Conservation (phyloP, 306 rosid species). For the Glycyrrhiza uralensis region DNA sequence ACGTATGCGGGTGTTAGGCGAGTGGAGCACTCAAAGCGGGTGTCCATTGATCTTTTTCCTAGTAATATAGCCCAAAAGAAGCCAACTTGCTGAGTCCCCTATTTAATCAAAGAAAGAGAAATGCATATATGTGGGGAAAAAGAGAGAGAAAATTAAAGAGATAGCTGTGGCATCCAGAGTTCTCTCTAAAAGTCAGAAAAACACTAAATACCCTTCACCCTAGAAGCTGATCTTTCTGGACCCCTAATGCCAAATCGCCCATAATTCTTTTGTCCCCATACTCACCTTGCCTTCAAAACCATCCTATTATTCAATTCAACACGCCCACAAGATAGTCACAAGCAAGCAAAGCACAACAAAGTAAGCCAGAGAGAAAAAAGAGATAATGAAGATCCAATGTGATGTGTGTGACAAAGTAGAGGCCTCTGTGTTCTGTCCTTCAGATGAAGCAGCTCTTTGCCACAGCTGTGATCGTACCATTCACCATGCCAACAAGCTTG, state of each 20-base stretch:
- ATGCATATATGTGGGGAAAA: neutral
- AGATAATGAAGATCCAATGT: constrained; percentile 79
- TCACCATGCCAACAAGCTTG: constrained; percentile 87
- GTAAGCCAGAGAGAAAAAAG: neutral
- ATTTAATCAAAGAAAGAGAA: constrained; percentile 29
- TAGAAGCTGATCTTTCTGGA: constrained; percentile 42
- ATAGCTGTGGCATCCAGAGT: too few species aligned
- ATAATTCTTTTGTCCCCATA: constrained; percentile 47
- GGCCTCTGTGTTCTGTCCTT: constrained; percentile 71
- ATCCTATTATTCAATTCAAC: too few species aligned
- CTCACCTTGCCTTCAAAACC: too few species aligned
- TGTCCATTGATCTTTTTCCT: too few species aligned
- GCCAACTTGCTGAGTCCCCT: constrained; percentile 38
- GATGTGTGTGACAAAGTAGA: constrained; percentile 62
- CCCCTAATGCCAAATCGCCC: constrained; percentile 53
- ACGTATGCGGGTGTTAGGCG: too few species aligned
- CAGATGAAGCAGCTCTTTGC: constrained; percentile 95
- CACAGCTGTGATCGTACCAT: constrained; percentile 58
- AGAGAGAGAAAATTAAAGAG: too few species aligned
- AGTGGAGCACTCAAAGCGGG: too few species aligned
- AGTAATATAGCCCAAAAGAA: too few species aligned
- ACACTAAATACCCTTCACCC: constrained; percentile 20
- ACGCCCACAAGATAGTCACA: too few species aligned
- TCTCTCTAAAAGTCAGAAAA: constrained; percentile 39
- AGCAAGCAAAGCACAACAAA: neutral